A percentile compares a stretch with the other conserved stretches of the same genome.
These are phyloP conservation scores for Fraxinus cuspidata DNA, from an alignment of 257 asterid genomes.

Conservation along the genomic window DNA sequence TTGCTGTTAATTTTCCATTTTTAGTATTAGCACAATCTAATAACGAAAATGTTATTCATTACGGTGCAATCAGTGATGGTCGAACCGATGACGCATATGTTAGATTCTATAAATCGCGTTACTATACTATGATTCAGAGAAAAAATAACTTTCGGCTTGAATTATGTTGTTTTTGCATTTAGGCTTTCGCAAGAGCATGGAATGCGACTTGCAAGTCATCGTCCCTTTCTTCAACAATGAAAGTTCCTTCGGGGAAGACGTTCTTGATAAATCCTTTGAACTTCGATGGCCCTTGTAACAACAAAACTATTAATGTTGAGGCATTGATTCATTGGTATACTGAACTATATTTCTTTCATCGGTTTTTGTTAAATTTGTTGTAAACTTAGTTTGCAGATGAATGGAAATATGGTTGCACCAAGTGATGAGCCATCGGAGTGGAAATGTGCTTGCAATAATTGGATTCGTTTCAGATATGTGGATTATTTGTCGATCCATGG, in stretches of 20 bases:
- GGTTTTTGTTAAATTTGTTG: background rate
- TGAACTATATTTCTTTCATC: background rate
- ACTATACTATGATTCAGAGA: background rate
- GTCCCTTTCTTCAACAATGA: conserved; percentile 25
- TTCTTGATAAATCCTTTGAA: conserved; percentile 36
- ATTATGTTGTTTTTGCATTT: background rate
- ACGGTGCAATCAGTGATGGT: conserved; percentile 47
- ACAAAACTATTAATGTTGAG: conserved; percentile 17
- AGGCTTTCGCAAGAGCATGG: conserved; percentile 54
- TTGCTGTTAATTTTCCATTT: background rate
- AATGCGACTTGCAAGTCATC: conserved; percentile 31
- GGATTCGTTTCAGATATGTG: conserved; percentile 33
- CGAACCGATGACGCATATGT: conserved; percentile 36
- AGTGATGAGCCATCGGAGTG: conserved; percentile 31
- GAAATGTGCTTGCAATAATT: conserved; percentile 37
- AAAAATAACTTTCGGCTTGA: background rate
- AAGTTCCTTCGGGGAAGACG: conserved; percentile 33
- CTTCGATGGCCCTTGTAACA: conserved; percentile 45
- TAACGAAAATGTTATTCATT: conserved; percentile 28
- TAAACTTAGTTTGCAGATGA: conserved; percentile 30
- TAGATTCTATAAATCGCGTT: background rate
- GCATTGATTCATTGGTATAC: conserved; percentile 12
- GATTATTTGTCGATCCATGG: conserved; percentile 38
- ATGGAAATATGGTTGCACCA: conserved; percentile 46
- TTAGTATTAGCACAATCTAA: background rate